A percentile compares a stretch with the other conserved stretches of the same genome.
These are phyloP conservation scores for Candida khao-thaluensis DNA, from an alignment of 805 yeast species.

Conservation along the genomic window DNA sequence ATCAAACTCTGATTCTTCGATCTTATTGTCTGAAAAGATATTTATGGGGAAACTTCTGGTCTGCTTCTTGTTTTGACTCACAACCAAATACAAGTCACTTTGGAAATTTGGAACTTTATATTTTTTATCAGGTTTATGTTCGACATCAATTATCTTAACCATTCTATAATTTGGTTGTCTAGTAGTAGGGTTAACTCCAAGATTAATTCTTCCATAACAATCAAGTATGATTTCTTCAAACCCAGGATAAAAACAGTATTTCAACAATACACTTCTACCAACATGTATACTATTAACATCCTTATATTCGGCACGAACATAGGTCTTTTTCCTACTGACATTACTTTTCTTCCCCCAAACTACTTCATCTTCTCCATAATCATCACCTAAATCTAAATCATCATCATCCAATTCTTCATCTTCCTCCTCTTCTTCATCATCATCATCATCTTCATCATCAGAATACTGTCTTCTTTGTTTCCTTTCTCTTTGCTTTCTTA, in stretches of 20 bases:
- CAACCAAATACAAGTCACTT: slow-evolving; percentile 57
- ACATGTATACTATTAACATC: slow-evolving; percentile 75
- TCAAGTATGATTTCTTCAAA: slow-evolving; percentile 70
- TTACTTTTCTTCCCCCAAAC: slow-evolving; percentile 28
- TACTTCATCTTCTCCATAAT: slow-evolving; percentile 33
- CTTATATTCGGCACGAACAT: slow-evolving; percentile 44
- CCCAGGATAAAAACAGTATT: slow-evolving; percentile 78
- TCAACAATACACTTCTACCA: slow-evolving; percentile 74
- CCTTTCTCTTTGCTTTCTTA: slow-evolving; percentile 73
- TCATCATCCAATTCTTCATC: slow-evolving; percentile 41
- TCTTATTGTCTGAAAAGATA: slow-evolving; percentile 74
- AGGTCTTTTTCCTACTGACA: slow-evolving; percentile 20
- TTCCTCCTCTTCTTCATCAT: slow-evolving; percentile 42
- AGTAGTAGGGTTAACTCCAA: slow-evolving; percentile 66
- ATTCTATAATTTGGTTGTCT: slow-evolving; percentile 72
- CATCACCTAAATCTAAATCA: slow-evolving; percentile 19
- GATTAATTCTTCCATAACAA: slow-evolving; percentile 78
- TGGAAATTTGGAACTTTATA: slow-evolving; percentile 44
- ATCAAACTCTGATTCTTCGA: slow-evolving; percentile 70
- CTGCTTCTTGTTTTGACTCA: slow-evolving; percentile 76
- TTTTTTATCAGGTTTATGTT: slow-evolving; percentile 39
- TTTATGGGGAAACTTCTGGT: slow-evolving; percentile 75
- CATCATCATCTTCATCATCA: slow-evolving; percentile 41
- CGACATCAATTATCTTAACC: slow-evolving; percentile 74
- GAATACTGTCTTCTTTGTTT: slow-evolving; percentile 44